Conservation (phyloP, 192 early-diverging fungal species). For the Linnemannia zychae region DNA sequence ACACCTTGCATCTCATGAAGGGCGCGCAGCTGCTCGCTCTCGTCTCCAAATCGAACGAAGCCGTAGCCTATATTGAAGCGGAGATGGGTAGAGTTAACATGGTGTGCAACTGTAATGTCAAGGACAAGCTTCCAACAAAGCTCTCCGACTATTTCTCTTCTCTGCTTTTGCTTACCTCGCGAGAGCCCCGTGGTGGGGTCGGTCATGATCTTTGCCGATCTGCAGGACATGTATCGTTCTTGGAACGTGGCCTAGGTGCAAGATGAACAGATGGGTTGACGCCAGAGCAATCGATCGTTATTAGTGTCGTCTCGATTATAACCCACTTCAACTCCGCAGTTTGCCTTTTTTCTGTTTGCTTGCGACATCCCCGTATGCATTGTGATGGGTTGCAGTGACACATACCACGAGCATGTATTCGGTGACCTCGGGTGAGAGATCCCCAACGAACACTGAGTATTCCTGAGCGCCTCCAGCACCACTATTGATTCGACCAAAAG, state of each 20-base stretch:
- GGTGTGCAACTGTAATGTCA: not conserved
- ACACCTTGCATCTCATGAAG: slow-evolving; percentile 92
- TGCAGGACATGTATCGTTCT: slow-evolving; percentile 85
- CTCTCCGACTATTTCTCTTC: slow-evolving; percentile 6
- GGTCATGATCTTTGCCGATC: slow-evolving; percentile 94
- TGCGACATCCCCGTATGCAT: not conserved
- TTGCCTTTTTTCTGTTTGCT: not conserved
- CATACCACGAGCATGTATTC: slow-evolving; percentile 85
- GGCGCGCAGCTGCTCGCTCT: slow-evolving; percentile 91
- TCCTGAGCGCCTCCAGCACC: slow-evolving; percentile 80
- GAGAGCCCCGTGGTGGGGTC: slow-evolving; percentile 87
- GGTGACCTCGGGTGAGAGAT: slow-evolving; percentile 90
- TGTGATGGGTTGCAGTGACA: slow-evolving; percentile 1
- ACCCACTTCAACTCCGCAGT: not conserved
- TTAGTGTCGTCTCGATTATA: not conserved
- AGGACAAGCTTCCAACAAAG: not conserved
- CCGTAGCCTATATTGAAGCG: slow-evolving; percentile 77
- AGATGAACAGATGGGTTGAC: not conserved
- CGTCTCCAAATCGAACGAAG: slow-evolving; percentile 93
- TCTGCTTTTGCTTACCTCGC: slow-evolving; percentile 59
- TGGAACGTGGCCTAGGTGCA: slow-evolving; percentile 29
- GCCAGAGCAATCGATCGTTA: not conserved
- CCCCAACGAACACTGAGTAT: slow-evolving; percentile 96
- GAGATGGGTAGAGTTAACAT: slow-evolving; percentile 4
- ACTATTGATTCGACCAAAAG: slow-evolving; percentile 24